Percentiles rank a stretch among this genome's conserved stretches.
Evolutionary conservation across 768 basidiomycete genomes (phyloP).

Genomic region (Pleurotus ostreatus): DNA sequence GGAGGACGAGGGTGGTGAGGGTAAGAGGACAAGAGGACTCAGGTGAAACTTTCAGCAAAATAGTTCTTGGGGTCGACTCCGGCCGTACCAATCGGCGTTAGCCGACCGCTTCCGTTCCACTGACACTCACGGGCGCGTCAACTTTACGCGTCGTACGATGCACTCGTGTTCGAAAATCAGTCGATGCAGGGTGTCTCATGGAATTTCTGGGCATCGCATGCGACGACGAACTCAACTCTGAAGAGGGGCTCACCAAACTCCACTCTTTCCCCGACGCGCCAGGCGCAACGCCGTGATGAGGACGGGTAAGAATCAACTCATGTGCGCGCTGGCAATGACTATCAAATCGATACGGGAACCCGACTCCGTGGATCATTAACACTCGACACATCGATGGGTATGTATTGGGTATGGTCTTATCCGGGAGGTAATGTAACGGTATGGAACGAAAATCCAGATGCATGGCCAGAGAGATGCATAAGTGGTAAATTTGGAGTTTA

Average conservation of each 20-base stretch:
- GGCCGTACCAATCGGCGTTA: slow-evolving; percentile 29
- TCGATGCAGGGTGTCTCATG: neutral
- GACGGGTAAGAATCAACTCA: neutral
- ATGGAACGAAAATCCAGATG: neutral
- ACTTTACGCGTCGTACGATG: slow-evolving; percentile 1
- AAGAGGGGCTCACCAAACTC: neutral
- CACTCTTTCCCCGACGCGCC: slow-evolving; percentile 3
- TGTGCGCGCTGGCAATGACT: neutral
- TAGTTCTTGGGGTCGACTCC: slow-evolving; percentile 17
- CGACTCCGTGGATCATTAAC: slow-evolving; percentile 6
- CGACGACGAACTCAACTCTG: no score
- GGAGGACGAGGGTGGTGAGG: slow-evolving; percentile 15
- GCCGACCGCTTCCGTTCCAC: slow-evolving; percentile 14
- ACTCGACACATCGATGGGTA: slow-evolving; percentile 14
- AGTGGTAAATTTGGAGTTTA: neutral
- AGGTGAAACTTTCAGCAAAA: slow-evolving; percentile 15
- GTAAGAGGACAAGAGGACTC: slow-evolving; percentile 17
- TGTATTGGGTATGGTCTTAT: slow-evolving; percentile 15
- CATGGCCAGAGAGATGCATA: neutral
- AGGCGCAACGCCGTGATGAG: no score
- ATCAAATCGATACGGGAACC: neutral
- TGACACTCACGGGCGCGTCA: neutral
- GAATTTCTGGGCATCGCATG: no score
- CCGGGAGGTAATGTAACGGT: slow-evolving; percentile 13
- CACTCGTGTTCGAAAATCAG: neutral